Percentiles rank a stretch among this genome's conserved stretches.
These are phyloP conservation scores for Cylindrotheca closterium DNA, from an alignment of 108 stramenopile genomes.

Conservation along the genomic window DNA sequence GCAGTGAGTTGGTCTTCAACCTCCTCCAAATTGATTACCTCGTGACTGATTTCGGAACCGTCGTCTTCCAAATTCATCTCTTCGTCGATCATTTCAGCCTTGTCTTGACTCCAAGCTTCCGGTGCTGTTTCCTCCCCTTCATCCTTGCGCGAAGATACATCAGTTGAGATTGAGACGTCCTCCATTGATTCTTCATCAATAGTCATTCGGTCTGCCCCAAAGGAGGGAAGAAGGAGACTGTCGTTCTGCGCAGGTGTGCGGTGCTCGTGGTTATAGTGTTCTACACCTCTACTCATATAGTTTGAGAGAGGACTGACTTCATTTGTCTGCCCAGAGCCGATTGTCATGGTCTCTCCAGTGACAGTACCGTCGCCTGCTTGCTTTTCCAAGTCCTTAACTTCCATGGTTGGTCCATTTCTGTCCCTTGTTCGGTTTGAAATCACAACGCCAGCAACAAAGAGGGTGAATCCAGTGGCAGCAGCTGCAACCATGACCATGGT, in stretches of 20 bases:
- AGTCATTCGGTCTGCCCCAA: not conserved
- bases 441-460: not conserved
- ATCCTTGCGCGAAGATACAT: not conserved
- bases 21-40: not conserved
- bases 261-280: too few relatives aligned
- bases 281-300: too few relatives aligned
- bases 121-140: too few relatives aligned
- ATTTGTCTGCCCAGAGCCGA: too few relatives aligned
- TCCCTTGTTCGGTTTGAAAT: not conserved
- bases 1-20: too few relatives aligned
- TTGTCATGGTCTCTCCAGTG: too few relatives aligned
- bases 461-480: not conserved
- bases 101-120: too few relatives aligned
- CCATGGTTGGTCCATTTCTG: not conserved
- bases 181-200: not conserved
- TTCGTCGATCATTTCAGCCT: too few relatives aligned
- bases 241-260: too few relatives aligned
- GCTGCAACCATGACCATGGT: not conserved
- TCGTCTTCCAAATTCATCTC: too few relatives aligned
- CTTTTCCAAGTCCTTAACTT: not conserved
- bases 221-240: too few relatives aligned
- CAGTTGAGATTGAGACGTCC: not conserved
- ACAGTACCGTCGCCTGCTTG: not conserved
- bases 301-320: slow-evolving; percentile 1
- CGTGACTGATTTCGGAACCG: too few relatives aligned